These are phyloP conservation scores for Solanum bulbocastanum DNA, from an alignment of 257 asterid genomes.

Conservation along the genomic window DNA sequence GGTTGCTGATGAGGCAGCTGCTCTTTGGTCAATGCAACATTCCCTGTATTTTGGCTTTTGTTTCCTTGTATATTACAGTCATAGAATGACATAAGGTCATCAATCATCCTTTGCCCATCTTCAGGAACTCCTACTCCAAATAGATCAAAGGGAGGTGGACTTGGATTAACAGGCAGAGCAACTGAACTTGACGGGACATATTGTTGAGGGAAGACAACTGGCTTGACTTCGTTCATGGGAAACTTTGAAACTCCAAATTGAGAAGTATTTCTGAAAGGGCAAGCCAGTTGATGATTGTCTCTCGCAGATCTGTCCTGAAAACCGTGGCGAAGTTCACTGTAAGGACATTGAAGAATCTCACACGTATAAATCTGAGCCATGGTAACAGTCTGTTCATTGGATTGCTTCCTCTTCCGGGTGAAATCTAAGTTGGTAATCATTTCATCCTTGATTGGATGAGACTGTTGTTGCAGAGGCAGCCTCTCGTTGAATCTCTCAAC, in stretches of 20 bases:
- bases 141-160: slow-evolving; percentile 28
- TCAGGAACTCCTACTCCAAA: slow-evolving; percentile 60
- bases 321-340: slow-evolving; percentile 43
- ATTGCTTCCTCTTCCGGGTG: slow-evolving; percentile 50
- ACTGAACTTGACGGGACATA: slow-evolving; percentile 29
- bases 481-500: slow-evolving; percentile 27
- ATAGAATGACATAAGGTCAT: slow-evolving; percentile 55
- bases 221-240: slow-evolving; percentile 30
- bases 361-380: slow-evolving; percentile 59
- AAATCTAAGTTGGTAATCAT: slow-evolving; percentile 31
- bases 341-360: slow-evolving; percentile 59
- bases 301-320: slow-evolving; percentile 44
- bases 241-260: slow-evolving; percentile 35
- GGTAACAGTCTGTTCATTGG: slow-evolving; percentile 23
- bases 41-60: slow-evolving; percentile 17
- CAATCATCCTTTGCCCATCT: slow-evolving; percentile 62
- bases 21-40: slow-evolving; percentile 12
- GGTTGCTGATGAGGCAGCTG: slow-evolving; percentile 15
- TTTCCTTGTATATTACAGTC: slow-evolving; percentile 40
- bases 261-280: slow-evolving; percentile 33
- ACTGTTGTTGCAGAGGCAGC: slow-evolving; percentile 23
- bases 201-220: slow-evolving; percentile 31
- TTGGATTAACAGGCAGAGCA: slow-evolving; percentile 8
- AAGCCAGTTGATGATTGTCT: slow-evolving; percentile 62
- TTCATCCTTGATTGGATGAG: slow-evolving; percentile 36